These are phyloP conservation scores for Penicillium goetzii DNA, from an alignment of 495 filamentous ascomycete species.

Conservation along the genomic window DNA sequence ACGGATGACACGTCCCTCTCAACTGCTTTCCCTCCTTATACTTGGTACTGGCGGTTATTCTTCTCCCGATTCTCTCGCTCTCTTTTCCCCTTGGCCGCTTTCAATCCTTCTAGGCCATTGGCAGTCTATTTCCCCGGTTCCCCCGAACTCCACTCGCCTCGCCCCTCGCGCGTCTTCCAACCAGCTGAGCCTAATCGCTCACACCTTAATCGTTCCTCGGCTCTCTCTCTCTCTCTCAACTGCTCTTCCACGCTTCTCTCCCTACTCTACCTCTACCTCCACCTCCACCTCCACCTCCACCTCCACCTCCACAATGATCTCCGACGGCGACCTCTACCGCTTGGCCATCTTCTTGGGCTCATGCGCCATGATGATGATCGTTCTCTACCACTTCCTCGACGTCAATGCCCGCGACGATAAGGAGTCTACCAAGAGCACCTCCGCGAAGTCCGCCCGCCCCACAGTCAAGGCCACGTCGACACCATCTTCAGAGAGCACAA, in stretches of 20 bases:
- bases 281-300: too few relatives aligned
- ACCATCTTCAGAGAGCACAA: constrained; percentile 13
- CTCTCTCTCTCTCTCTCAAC: too few relatives aligned
- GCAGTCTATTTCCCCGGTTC: neutral
- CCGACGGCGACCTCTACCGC: constrained; percentile 79
- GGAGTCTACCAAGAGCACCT: constrained; percentile 19
- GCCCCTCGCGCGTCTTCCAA: neutral
- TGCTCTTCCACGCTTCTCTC: too few relatives aligned
- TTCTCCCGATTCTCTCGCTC: neutral
- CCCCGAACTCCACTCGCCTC: neutral
- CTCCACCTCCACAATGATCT: constrained; percentile 66
- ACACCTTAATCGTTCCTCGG: neutral
- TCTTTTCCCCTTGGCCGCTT: neutral
- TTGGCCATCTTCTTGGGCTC: constrained; percentile 94
- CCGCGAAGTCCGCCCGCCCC: constrained; percentile 31
- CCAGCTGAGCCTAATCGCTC: neutral
- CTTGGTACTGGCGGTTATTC: neutral
- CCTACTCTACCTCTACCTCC: neutral
- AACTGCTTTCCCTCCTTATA: neutral
- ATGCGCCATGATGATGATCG: constrained; percentile 88
- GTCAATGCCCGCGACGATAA: constrained; percentile 77
- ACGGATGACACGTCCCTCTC: constrained; percentile 1
- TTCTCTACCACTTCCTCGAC: constrained; percentile 96
- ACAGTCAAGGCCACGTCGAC: constrained; percentile 25
- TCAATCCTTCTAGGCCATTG: neutral